These are phyloP conservation scores for Sugiyamaella americana DNA, from an alignment of 805 yeast species.

Conservation along the genomic window DNA sequence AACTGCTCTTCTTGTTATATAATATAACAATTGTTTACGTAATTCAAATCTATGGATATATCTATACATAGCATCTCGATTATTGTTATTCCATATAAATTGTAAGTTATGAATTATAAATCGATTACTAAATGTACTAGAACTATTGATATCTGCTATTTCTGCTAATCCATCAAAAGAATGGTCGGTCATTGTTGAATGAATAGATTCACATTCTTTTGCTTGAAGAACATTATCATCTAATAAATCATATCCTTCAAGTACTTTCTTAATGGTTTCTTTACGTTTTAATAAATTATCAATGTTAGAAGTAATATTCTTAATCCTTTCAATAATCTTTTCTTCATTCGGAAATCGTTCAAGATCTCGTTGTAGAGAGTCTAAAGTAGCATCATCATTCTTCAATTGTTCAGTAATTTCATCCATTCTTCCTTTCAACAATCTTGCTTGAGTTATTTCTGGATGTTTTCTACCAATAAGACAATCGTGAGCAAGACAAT, in stretches of 20 bases:
- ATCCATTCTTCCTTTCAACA: conserved; percentile 25
- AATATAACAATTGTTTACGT: conserved; percentile 39
- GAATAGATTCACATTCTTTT: conserved; percentile 6
- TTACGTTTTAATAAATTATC: conserved; percentile 16
- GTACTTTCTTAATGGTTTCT: neutral
- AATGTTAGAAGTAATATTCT: conserved; percentile 15
- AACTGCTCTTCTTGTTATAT: conserved; percentile 45
- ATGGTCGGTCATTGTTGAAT: conserved; percentile 2
- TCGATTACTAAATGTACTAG: conserved; percentile 49
- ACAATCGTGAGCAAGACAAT: conserved; percentile 59
- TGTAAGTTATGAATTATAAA: conserved; percentile 68
- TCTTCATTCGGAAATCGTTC: conserved; percentile 21
- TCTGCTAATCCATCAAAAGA: conserved; percentile 17
- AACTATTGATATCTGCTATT: conserved; percentile 15
- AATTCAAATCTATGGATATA: conserved; percentile 48
- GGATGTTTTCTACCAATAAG: conserved; percentile 32
- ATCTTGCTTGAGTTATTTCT: conserved; percentile 23
- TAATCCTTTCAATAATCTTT: conserved; percentile 16
- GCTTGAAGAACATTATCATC: conserved; percentile 3
- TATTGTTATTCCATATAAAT: conserved; percentile 69
- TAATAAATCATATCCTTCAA: neutral
- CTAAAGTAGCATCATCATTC: conserved; percentile 29
- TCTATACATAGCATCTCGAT: conserved; percentile 57
- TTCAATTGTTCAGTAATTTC: conserved; percentile 30
- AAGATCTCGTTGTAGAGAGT: conserved; percentile 24